A percentile compares a stretch with the other conserved stretches of the same genome.
Evolutionary conservation across 352 stramenopile species (phyloP).

Genomic region (Phytopythium sindhum): DNA sequence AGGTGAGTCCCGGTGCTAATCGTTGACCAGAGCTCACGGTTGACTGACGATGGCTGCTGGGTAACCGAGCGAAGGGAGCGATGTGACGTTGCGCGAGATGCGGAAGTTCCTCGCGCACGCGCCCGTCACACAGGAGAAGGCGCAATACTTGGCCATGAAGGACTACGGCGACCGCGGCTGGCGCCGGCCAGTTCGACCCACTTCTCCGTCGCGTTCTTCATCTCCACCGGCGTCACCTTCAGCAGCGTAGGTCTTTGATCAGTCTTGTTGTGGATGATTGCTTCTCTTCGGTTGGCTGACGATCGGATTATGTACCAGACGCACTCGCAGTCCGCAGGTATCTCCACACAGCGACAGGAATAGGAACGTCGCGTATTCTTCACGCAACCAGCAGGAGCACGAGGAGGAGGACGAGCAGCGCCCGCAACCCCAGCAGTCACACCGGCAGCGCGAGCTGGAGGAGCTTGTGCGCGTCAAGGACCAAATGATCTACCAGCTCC

Average conservation of each 20-base stretch:
- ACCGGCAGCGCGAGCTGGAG: conserved; percentile 21
- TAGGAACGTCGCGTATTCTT: too few relatives aligned
- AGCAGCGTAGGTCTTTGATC: background rate
- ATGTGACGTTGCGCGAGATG: conserved; percentile 42
- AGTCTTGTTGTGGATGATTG: background rate
- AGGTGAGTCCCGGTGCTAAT: conserved; percentile 22
- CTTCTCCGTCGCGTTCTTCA: background rate
- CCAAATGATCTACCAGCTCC: conserved; percentile 79
- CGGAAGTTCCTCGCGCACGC: conserved; percentile 33
- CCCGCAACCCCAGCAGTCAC: background rate
- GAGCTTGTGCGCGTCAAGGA: conserved; percentile 66
- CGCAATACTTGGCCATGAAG: conserved; percentile 54
- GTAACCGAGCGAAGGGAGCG: conserved; percentile 18
- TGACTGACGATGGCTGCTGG: background rate
- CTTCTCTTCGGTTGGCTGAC: background rate
- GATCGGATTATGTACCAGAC: background rate
- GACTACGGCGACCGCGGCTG: conserved; percentile 17
- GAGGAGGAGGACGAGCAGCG: background rate
- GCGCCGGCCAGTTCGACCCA: background rate
- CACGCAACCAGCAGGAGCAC: conserved; percentile 4
- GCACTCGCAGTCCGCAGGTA: background rate
- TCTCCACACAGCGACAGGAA: background rate
- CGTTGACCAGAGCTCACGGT: background rate
- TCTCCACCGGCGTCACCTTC: background rate
- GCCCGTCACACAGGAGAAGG: conserved; percentile 31